Conservation (phyloP, 2,329 filamentous ascomycete species). For the Pochonia chlamydosporia region DNA sequence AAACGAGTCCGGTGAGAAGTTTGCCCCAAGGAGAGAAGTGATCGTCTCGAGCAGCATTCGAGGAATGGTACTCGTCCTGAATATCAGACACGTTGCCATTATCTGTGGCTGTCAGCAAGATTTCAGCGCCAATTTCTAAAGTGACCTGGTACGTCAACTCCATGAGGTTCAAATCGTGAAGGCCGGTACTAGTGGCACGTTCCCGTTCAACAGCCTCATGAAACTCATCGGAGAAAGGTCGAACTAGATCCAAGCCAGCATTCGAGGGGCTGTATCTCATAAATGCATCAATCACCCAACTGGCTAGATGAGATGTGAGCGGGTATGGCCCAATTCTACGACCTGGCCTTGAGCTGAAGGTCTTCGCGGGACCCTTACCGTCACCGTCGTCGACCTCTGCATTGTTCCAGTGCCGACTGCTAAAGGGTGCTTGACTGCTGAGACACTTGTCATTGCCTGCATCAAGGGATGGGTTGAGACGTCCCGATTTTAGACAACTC, state of each 20-base stretch:
- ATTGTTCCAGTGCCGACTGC: not conserved
- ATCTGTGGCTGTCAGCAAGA: conserved; percentile 4
- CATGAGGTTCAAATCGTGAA: conserved; percentile 4
- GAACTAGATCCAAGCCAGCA: not conserved
- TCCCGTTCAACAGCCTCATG: conserved; percentile 1
- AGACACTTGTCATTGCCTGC: not conserved
- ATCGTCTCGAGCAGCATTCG: conserved; percentile 3
- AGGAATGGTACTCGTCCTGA: not conserved
- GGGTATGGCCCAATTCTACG: conserved; percentile 2
- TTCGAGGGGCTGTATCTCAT: not conserved
- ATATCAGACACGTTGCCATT: not conserved
- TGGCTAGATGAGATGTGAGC: conserved; percentile 3
- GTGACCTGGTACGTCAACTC: conserved; percentile 6
- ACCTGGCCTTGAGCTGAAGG: too few species aligned
- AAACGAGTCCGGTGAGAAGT: conserved; percentile 8
- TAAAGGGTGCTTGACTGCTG: not conserved
- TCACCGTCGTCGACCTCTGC: too few species aligned
- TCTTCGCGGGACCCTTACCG: too few species aligned
- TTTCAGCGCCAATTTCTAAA: conserved; percentile 2
- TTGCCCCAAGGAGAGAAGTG: conserved; percentile 7
- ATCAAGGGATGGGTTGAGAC: not conserved
- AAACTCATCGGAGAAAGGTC: conserved; percentile 1
- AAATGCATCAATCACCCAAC: conserved; percentile 1
- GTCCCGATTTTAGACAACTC: not conserved
- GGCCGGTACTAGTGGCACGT: not conserved